Percentiles rank a stretch among this genome's conserved stretches.
Conservation (phyloP, 495 filamentous ascomycete species). For the Penicillium cinerascens region DNA sequence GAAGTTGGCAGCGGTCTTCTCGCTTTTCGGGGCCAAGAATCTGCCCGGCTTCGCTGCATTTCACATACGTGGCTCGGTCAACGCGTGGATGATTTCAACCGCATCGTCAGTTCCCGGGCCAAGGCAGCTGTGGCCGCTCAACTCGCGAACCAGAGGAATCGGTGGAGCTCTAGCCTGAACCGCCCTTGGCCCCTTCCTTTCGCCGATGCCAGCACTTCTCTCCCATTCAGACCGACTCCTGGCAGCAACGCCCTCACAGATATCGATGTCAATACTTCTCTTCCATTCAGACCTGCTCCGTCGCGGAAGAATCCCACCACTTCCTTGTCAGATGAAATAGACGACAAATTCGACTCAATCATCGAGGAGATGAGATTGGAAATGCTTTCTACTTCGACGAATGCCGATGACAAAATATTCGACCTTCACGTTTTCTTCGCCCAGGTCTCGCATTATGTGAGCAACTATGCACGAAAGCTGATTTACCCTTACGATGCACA, state of each 20-base stretch:
- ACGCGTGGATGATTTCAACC: slow-evolving; percentile 2
- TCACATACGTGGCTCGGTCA: not conserved
- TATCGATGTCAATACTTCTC: not conserved
- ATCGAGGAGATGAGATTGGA: not conserved
- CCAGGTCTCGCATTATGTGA: slow-evolving; percentile 18
- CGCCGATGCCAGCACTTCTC: not conserved
- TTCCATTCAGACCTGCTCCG: not conserved
- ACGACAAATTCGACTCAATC: not conserved
- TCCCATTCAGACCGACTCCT: not conserved
- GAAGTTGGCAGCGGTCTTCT: slow-evolving; percentile 11
- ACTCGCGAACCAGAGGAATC: not conserved
- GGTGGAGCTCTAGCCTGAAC: not conserved
- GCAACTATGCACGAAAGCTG: slow-evolving; percentile 14
- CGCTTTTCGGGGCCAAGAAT: slow-evolving; percentile 11
- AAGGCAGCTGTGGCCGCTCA: not conserved
- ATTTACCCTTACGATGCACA: slow-evolving; percentile 6
- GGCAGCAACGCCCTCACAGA: not conserved
- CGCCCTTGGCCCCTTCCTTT: not conserved
- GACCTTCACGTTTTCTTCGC: slow-evolving; percentile 4
- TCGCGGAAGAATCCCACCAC: not conserved
- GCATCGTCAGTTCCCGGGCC: not conserved
- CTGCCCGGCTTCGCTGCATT: slow-evolving; percentile 7
- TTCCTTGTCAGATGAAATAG: not conserved
- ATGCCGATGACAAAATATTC: not conserved
- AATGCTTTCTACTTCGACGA: not conserved